Percentiles rank a stretch among this genome's conserved stretches.
These are phyloP conservation scores for Paecilomyces formosus DNA, from an alignment of 2,329 filamentous ascomycete genomes.

Conservation along the genomic window DNA sequence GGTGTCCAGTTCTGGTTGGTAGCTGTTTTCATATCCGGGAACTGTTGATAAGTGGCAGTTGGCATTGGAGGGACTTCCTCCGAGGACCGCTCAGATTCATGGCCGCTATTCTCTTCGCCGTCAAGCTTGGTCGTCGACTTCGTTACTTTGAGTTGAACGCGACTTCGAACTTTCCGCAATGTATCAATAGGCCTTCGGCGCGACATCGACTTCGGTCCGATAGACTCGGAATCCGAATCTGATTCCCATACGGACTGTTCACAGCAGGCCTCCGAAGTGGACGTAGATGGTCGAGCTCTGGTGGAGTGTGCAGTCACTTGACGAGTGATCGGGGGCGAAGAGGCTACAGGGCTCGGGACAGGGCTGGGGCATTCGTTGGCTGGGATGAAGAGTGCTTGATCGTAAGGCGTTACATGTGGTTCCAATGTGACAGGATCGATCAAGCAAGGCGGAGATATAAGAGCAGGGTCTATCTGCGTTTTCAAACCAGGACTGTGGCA, in stretches of 20 bases:
- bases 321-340: conserved; percentile 23
- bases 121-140: conserved; percentile 29
- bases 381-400: conserved; percentile 33
- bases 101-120: conserved; percentile 7
- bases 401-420: conserved; percentile 30
- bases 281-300: conserved; percentile 25
- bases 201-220: conserved; percentile 26
- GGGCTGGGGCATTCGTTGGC: conserved; percentile 30
- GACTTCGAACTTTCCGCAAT: conserved; percentile 32
- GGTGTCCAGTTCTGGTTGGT: conserved; percentile 9
- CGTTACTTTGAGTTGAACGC: conserved; percentile 29
- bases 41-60: conserved; percentile 9
- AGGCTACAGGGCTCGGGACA: conserved; percentile 23
- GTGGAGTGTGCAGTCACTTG: conserved; percentile 18
- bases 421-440: conserved; percentile 33
- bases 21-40: conserved; percentile 9
- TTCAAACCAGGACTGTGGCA: conserved; percentile 15
- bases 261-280: conserved; percentile 22
- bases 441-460: conserved; percentile 30
- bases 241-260: conserved; percentile 36
- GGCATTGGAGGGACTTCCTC: conserved; percentile 24
- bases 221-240: conserved; percentile 29
- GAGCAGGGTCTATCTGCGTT: conserved; percentile 27
- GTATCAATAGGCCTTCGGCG: conserved; percentile 29
- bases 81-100: conserved; percentile 11